Base-by-base conservation (phyloP, 192 early-diverging fungal genomes). In the Backusella westeae region DNA sequence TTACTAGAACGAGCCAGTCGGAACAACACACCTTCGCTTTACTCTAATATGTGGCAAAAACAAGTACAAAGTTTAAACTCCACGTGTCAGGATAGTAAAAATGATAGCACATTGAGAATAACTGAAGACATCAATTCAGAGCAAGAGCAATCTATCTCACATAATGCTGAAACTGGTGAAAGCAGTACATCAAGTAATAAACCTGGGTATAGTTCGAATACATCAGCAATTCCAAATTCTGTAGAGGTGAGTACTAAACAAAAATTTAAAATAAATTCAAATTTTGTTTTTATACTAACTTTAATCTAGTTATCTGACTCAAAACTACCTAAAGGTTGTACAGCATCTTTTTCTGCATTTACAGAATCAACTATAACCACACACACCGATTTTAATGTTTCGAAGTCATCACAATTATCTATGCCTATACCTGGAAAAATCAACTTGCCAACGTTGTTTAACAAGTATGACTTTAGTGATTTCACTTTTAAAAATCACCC, bases 31-130 rank as follows among this genome's bases (percentile, higher is more conserved):
- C 26, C 34, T 83, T 92, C 92, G 15, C 88, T 93, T 5, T 97
- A 98, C 75, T 93, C 88, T 71, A 87, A 90, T 67, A 94, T 96
- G 94, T 96, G 95, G 96, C 91, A 92, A 77, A 91, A 94, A 77
- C 95, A 98, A 89, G 83, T 92, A 41, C 80, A 84, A 1, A 91
- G 92, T 39, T 85, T 86, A 19, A 49, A 73, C 7, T 34, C 34
- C 35, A 7, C 56, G 26, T 63, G 21, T 63, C 56, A 63, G 21
- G 38, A 39, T 39, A 34, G 32, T 36, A 69, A 39, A 34, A 39
- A 15, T 15, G 9, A 34, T 39, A 63, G 12, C 23, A 26, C 56
- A 26, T 29, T 29, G 12, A 63, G 26, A 63, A 63, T 63, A 63
- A 1, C 4, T 10, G 26, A 29, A 29, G 56, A 63, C 23, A 12